Evolutionary conservation across 2,329 filamentous ascomycete genomes (phyloP).

Genomic region (Aaosphaeria arxii): DNA sequence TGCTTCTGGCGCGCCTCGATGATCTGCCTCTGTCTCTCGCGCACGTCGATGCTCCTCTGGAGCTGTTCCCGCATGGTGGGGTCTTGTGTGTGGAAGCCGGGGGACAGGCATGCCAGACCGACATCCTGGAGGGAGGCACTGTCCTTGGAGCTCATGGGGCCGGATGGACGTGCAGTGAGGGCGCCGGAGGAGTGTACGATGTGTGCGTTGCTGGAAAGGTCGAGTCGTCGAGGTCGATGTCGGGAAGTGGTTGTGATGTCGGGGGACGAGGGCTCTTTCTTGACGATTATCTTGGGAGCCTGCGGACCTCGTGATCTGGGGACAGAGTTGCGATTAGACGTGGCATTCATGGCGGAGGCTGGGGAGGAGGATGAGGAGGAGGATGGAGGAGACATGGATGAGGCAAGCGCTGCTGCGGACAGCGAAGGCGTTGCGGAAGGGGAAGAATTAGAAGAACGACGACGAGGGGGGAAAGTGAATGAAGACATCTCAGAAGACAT

Average conservation of each 20-base stretch:
- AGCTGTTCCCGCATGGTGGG: constrained; percentile 95
- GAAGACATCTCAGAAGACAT: constrained; percentile 22
- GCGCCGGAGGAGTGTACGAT: constrained; percentile 42
- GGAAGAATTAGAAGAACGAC: constrained; percentile 22
- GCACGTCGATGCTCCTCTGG: constrained; percentile 87
- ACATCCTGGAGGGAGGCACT: constrained; percentile 81
- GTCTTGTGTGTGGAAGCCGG: constrained; percentile 93
- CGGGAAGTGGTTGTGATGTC: constrained; percentile 66
- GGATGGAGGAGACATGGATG: not conserved
- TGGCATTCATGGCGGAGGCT: constrained; percentile 22
- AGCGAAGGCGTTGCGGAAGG: constrained; percentile 4
- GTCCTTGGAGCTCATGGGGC: constrained; percentile 72
- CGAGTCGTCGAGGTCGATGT: constrained; percentile 73
- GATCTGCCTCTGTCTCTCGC: constrained; percentile 90
- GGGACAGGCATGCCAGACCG: constrained; percentile 89
- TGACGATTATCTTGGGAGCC: constrained; percentile 82
- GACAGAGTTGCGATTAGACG: constrained; percentile 38
- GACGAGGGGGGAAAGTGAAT: constrained; percentile 14
- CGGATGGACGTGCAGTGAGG: constrained; percentile 65
- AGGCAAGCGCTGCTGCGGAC: not conserved
- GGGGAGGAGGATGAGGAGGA: constrained; percentile 15
- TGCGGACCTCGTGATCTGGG: constrained; percentile 53
- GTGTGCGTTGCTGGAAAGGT: constrained; percentile 60
- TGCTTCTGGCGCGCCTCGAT: constrained; percentile 93
- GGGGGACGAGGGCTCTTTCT: constrained; percentile 91